These are phyloP conservation scores for Colletotrichum tropicale DNA, from an alignment of 2,329 filamentous ascomycete genomes.

Conservation along the genomic window DNA sequence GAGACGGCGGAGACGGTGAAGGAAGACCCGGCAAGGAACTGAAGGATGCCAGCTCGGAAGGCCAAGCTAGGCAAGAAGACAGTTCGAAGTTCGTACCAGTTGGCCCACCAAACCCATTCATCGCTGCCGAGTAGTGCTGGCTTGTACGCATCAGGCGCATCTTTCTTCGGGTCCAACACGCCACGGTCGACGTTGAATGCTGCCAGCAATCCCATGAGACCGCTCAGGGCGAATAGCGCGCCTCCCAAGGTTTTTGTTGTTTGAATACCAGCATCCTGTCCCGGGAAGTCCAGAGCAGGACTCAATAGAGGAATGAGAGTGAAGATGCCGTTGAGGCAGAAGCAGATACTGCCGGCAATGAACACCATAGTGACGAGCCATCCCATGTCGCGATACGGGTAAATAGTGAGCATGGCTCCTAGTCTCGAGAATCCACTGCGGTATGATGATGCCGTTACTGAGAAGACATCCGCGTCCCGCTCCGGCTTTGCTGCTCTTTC, in stretches of 20 bases:
- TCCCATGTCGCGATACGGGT: conserved; percentile 16
- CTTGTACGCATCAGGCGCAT: conserved; percentile 9
- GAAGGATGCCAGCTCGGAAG: conserved; percentile 10
- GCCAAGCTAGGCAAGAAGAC: conserved; percentile 1
- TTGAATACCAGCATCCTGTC: not conserved
- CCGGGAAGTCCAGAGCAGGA: not conserved
- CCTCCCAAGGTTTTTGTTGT: not conserved
- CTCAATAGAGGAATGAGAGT: not conserved
- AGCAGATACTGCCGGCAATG: not conserved
- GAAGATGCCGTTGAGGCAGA: conserved; percentile 9
- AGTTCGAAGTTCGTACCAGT: not conserved
- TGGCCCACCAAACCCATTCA: conserved; percentile 5
- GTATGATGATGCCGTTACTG: not conserved
- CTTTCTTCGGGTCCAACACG: conserved; percentile 1
- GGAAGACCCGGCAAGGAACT: not conserved
- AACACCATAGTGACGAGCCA: conserved; percentile 16
- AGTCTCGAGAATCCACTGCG: not conserved
- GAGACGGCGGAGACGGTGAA: conserved; percentile 12
- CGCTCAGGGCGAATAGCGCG: not conserved
- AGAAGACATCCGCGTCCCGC: not conserved
- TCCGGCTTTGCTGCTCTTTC: conserved; percentile 9
- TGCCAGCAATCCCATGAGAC: conserved; percentile 2
- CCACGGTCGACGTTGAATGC: conserved; percentile 14
- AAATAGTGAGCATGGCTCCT: conserved; percentile 13
- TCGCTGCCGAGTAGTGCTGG: conserved; percentile 9